These are phyloP conservation scores for Botrytis byssoidea DNA, from an alignment of 2,329 filamentous ascomycete species.

Conservation along the genomic window DNA sequence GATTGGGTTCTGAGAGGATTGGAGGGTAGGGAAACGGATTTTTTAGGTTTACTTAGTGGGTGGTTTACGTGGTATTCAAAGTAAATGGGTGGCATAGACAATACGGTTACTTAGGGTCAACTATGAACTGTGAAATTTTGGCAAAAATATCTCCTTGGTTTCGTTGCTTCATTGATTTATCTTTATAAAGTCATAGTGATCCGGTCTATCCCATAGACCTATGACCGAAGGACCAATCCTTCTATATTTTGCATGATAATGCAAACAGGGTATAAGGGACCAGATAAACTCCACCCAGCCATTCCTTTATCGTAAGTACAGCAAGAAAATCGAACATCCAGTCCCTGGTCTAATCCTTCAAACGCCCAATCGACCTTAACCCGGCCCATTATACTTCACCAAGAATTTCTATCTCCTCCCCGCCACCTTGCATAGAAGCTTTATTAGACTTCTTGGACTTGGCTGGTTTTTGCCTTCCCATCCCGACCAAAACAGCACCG, in stretches of 20 bases:
- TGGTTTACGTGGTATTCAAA: background rate
- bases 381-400: constrained; percentile 21
- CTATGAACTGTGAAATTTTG: background rate
- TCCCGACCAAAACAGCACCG: background rate
- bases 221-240: background rate
- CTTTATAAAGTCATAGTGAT: background rate
- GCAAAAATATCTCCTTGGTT: background rate
- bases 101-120: background rate
- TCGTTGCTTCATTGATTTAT: background rate
- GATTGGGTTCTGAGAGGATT: background rate
- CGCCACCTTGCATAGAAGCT: constrained; percentile 32
- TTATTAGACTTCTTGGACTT: constrained; percentile 36
- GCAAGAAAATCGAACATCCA: background rate
- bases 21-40: background rate
- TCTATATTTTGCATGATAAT: constrained; percentile 1
- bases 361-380: constrained; percentile 6
- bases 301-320: background rate
- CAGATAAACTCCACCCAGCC: constrained; percentile 3
- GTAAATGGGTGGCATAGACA: background rate
- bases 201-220: background rate
- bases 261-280: constrained; percentile 14
- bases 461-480: constrained; percentile 24
- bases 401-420: constrained; percentile 37
- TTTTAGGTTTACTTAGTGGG: background rate
- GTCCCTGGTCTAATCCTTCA: background rate